Evolutionary conservation across 1,139 yeast genomes (phyloP).

Genomic region (Suhomyces bolitotheri): DNA sequence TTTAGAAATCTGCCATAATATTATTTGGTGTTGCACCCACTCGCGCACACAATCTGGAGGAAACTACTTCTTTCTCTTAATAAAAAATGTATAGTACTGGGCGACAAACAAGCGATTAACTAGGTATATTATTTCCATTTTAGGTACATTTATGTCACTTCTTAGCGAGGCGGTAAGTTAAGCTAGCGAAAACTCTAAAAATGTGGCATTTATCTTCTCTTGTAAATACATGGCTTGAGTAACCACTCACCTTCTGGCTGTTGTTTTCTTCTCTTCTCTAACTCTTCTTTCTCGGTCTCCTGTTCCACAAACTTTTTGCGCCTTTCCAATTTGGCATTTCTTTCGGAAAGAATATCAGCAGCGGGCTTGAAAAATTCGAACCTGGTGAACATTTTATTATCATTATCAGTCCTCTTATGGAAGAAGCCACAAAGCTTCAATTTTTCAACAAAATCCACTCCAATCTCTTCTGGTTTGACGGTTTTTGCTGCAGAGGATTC

Average conservation of each 20-base stretch:
- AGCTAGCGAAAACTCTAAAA: too few relatives aligned
- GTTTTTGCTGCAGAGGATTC: conserved; percentile 42
- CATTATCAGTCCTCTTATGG: conserved; percentile 84
- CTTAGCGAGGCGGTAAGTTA: too few relatives aligned
- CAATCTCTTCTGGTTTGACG: conserved; percentile 41
- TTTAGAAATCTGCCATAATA: too few relatives aligned
- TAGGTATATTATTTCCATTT: too few relatives aligned
- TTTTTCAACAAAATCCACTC: conserved; percentile 75
- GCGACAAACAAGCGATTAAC: too few relatives aligned
- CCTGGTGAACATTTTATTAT: conserved; percentile 90
- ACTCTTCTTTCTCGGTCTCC: conserved; percentile 59
- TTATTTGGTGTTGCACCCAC: too few relatives aligned
- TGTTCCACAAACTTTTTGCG: conserved; percentile 72
- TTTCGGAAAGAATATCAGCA: conserved; percentile 63
- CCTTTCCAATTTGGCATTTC: conserved; percentile 62
- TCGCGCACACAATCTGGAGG: too few relatives aligned
- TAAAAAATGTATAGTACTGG: too few relatives aligned
- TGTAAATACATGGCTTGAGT: conserved; percentile 92
- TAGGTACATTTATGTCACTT: too few relatives aligned
- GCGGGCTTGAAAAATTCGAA: conserved; percentile 93
- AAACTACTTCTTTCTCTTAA: too few relatives aligned
- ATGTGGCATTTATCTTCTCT: conserved; percentile 59
- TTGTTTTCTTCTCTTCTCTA: conserved; percentile 55
- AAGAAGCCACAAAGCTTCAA: conserved; percentile 79
- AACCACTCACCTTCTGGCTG: conserved; percentile 84